Percentiles rank a stretch among this genome's conserved stretches.
Conservation (phyloP, 768 basidiomycete species). For the Rhizopogon salebrosus region DNA sequence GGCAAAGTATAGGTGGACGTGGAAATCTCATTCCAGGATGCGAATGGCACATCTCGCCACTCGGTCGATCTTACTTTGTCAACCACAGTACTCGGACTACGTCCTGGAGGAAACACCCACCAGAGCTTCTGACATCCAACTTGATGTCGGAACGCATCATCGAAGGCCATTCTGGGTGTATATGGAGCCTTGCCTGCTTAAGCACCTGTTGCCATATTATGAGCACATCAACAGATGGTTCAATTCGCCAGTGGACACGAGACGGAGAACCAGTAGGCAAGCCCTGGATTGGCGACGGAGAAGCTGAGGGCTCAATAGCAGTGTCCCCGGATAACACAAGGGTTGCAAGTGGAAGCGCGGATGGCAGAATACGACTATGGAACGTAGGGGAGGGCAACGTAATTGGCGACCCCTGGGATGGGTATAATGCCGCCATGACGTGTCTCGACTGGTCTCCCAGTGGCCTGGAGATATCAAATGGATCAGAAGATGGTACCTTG, state of each 20-base stretch:
- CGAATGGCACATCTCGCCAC: too few relatives aligned
- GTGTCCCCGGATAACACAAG: neutral
- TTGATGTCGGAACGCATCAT: neutral
- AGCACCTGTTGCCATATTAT: neutral
- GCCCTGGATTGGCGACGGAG: neutral
- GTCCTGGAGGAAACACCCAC: neutral
- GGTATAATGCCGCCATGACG: neutral
- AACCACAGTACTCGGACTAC: neutral
- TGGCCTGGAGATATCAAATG: constrained; percentile 8
- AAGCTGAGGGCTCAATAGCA: neutral
- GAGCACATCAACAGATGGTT: neutral
- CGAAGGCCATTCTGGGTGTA: neutral
- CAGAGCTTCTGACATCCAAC: too few relatives aligned
- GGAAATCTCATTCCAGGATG: neutral
- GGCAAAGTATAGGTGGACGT: neutral
- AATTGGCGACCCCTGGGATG: neutral
- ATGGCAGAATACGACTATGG: neutral
- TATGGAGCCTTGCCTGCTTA: neutral
- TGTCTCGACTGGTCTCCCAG: constrained; percentile 10
- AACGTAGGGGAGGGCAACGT: neutral
- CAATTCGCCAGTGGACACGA: too few relatives aligned
- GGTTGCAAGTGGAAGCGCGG: neutral
- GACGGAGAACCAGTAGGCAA: neutral
- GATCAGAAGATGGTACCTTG: too few relatives aligned
- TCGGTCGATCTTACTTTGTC: too few relatives aligned